phyloP scores from a whole-genome alignment of 2,329 filamentous ascomycete species.

The Neonectria magnoliae region DNA sequence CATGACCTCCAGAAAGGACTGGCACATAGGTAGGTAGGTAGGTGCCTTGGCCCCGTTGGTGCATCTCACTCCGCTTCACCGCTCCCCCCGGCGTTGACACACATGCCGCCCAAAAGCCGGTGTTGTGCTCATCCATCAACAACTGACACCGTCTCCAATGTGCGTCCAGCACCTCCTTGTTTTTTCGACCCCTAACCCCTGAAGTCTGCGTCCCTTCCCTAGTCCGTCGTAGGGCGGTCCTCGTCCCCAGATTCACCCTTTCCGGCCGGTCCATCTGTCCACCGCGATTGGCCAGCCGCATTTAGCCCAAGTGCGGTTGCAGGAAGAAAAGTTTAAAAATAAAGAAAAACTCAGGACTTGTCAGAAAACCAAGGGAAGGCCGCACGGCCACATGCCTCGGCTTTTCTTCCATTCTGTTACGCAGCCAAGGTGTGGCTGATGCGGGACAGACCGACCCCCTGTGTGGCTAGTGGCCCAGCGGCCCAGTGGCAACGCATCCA shows the following conservation, averaged over 20 bases:
- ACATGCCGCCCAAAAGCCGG: conserved; percentile 14
- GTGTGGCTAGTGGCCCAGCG: conserved; percentile 16
- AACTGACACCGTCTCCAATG: conserved; percentile 5
- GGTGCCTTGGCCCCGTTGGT: conserved; percentile 6
- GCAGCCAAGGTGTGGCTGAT: conserved; percentile 20
- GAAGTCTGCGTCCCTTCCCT: conserved; percentile 5
- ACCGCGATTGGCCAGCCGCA: conserved; percentile 32
- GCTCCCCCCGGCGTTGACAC: conserved; percentile 11
- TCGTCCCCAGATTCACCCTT: not conserved
- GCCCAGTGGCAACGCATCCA: conserved; percentile 13
- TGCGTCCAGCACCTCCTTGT: not conserved
- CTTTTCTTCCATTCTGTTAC: not conserved
- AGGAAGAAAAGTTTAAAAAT: not conserved
- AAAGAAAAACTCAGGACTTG: not conserved
- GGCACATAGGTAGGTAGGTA: too few relatives aligned
- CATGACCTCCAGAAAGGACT: too few relatives aligned
- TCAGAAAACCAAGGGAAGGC: not conserved
- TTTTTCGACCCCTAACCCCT: conserved; percentile 18
- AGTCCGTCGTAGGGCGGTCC: not conserved
- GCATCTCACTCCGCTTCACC: conserved; percentile 16
- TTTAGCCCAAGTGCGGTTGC: conserved; percentile 13
- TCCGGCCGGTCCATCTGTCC: not conserved
- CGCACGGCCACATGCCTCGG: conserved; percentile 10
- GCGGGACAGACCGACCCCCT: not conserved
- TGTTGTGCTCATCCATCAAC: conserved; percentile 9